These are phyloP conservation scores for Strigomonas galati DNA, from an alignment of 208 protist genomes.

Conservation along the genomic window DNA sequence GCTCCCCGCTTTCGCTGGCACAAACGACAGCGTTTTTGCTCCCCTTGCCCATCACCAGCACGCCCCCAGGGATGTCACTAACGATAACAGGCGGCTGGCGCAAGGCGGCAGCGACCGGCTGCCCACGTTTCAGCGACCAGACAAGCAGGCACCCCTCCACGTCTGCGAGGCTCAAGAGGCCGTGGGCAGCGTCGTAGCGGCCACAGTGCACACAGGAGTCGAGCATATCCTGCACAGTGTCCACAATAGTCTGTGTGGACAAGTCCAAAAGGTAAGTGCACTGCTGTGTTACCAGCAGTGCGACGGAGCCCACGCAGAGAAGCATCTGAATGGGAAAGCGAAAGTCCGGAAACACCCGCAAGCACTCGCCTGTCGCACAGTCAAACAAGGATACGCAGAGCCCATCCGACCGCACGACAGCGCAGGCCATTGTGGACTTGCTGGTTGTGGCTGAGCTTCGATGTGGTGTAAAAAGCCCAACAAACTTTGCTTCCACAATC, in stretches of 20 bases:
- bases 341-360: constrained; percentile 47
- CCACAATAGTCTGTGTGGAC: neutral
- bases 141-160: neutral
- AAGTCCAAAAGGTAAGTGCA: neutral
- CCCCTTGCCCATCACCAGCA: neutral
- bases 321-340: constrained; percentile 15
- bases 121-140: neutral
- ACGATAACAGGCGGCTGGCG: neutral
- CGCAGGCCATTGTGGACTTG: neutral
- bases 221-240: neutral
- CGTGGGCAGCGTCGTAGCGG: neutral
- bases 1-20: neutral
- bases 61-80: neutral
- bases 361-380: constrained; percentile 22
- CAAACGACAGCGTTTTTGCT: neutral
- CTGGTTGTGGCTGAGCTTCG: neutral
- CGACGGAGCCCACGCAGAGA: constrained; percentile 10
- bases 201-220: neutral
- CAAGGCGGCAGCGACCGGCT: neutral
- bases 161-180: neutral
- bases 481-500: neutral
- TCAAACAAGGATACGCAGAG: constrained; percentile 27
- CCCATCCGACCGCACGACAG: constrained; percentile 20
- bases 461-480: neutral
- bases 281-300: constrained; percentile 29